Evolutionary conservation across 345 rosid species (phyloP).

Genomic region (Melastoma malabathricum): DNA sequence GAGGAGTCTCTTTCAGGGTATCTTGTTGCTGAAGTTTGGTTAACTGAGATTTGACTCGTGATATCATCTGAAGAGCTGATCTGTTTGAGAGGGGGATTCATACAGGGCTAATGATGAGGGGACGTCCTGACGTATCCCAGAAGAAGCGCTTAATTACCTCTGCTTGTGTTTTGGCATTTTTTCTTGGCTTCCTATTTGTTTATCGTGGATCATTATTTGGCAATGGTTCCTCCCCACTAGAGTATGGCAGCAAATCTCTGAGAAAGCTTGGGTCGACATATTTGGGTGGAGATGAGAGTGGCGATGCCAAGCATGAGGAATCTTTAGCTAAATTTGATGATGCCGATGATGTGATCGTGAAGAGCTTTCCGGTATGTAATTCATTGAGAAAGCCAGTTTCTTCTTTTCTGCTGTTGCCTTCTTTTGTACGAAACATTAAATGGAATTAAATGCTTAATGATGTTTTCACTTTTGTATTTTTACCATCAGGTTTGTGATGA

Average conservation of each 20-base stretch:
- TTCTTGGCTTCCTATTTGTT: conserved; percentile 59
- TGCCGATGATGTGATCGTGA: conserved; percentile 29
- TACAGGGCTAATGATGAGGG: conserved; percentile 46
- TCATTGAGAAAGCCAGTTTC: conserved; percentile 1
- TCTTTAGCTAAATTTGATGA: conserved; percentile 38
- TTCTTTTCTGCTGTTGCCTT: conserved; percentile 1
- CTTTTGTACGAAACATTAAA: neutral
- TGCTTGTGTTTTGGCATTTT: conserved; percentile 31
- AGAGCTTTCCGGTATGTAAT: conserved; percentile 78
- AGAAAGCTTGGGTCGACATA: conserved; percentile 73
- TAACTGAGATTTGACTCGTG: conserved; percentile 18
- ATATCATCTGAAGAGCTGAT: conserved; percentile 1
- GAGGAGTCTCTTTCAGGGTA: too few species aligned
- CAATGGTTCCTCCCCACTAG: conserved; percentile 58
- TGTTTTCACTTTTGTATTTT: neutral
- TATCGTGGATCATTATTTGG: conserved; percentile 57
- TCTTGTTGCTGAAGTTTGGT: too few species aligned
- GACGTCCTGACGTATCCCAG: conserved; percentile 79
- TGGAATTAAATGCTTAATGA: neutral
- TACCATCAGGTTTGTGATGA: conserved; percentile 82
- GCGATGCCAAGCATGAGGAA: conserved; percentile 51
- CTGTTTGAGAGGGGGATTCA: conserved; percentile 9
- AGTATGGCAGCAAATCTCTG: conserved; percentile 63
- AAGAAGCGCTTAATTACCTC: conserved; percentile 67
- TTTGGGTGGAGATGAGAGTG: conserved; percentile 70